Evolutionary conservation across 2,329 filamentous ascomycete genomes (phyloP).

Genomic region (Apiospora malaysiana): DNA sequence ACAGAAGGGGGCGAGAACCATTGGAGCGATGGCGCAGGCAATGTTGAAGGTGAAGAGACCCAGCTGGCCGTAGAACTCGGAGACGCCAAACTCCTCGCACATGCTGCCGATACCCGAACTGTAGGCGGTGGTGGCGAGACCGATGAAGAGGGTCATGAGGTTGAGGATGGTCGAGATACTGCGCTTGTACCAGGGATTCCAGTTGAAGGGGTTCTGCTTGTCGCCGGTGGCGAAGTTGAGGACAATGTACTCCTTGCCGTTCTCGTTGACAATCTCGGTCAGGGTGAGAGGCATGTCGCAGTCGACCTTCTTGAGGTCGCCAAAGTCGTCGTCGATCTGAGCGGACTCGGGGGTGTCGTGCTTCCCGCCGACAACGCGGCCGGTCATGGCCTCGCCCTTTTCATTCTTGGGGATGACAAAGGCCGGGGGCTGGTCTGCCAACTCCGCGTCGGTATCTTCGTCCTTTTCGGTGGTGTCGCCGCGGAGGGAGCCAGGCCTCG

Average conservation of each 20-base stretch:
- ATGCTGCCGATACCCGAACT: constrained; percentile 54
- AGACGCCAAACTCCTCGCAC: constrained; percentile 49
- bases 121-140: constrained; percentile 59
- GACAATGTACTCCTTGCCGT: constrained; percentile 52
- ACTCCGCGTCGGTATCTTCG: constrained; percentile 3
- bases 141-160: constrained; percentile 59
- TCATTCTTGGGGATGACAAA: constrained; percentile 25
- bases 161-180: constrained; percentile 54
- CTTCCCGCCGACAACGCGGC: constrained; percentile 47
- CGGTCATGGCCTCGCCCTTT: constrained; percentile 30
- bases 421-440: not conserved
- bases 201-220: constrained; percentile 59
- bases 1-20: constrained; percentile 56
- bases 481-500: not conserved
- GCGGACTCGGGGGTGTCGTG: constrained; percentile 41
- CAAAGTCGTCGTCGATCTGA: constrained; percentile 40
- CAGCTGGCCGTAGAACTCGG: constrained; percentile 50
- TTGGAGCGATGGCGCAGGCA: constrained; percentile 52
- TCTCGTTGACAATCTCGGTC: constrained; percentile 46
- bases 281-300: constrained; percentile 55
- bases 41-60: constrained; percentile 58
- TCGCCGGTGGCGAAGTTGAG: constrained; percentile 53
- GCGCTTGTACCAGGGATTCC: constrained; percentile 48
- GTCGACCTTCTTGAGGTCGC: constrained; percentile 48
- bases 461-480: constrained; percentile 7